Base-by-base conservation (phyloP, 805 yeast species). In the Spathaspora arborariae region DNA sequence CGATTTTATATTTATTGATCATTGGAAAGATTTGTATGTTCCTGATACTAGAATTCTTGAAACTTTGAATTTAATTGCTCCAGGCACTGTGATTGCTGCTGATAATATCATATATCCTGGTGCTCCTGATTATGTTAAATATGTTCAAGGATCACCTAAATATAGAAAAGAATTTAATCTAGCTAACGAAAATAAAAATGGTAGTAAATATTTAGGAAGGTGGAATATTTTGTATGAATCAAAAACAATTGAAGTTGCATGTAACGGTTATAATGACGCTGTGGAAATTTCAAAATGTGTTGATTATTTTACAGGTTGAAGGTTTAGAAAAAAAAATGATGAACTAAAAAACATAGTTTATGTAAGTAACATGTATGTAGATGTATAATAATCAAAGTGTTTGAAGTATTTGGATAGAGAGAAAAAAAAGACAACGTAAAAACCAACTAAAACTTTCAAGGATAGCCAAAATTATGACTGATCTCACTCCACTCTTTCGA, bases 401-500 rank as follows among this genome's bases (percentile, higher is more conserved):
- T 24, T 8, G 9, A 24, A 24, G 10, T 8, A 24, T 24, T 24
- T 2, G n/a, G 35, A 30, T 7, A 13, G 16, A 13, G n/a, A 30
- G n/a, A 30, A 30, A 30, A 30, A 30, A 9, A 37, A 13, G n/a
- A 15, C 39, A 6, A 34, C 37, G 6, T 34, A 6, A 15, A 34
- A 34, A 37, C 38, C n/a, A 4, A 35, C 38, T 19, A 20, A 37
- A 37, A 18, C 39, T 10, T 3, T 37, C 4, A 10, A 37, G 35
- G 3, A 13, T 18, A 19, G 9, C 20, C 4, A 16, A 13, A 13
- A 7, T 10, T 7, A 76, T 76, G 80, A 56, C 78, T 8, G 80
- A 78, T 51, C 61, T 72, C 45, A 78, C 81, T 3, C 77, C 78
- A 2, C 57, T 75, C 34, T 78, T 78, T 58, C 55, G 56, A 26